Base-by-base conservation (phyloP, 306 rosid genomes). In the Vigna trinervia region DNA sequence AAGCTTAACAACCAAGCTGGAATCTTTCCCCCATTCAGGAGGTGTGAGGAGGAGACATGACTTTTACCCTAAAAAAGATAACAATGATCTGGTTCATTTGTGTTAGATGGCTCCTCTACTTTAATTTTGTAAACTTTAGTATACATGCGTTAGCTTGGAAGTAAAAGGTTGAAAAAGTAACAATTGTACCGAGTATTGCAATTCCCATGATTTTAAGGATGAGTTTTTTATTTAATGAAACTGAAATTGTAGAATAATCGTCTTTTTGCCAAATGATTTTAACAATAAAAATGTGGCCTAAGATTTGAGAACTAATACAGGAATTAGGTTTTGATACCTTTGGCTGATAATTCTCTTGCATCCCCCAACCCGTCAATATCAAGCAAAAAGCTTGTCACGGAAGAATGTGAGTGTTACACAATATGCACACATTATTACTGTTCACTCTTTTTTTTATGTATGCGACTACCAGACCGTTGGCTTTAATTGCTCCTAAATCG, bases 271-370 rank as follows among this genome's bases (percentile, higher is more conserved):
- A 41, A 26, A 26, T 19, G 36, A 22, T 5, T 10, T 23, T 15
- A 32, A 39, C 28, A 59, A 36, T 23, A 5, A 50, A 60, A 47
- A 12, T 12, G 28, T 41, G 9, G 11, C 61, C 17, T 19, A 15
- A 63, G 14, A n/a, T 54, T 48, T 67, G 30, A 67, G 45, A 68
- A 28, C 22, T 43, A 45, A 63, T 57, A 39, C 3, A 12, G 59
- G 59, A 68, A 67, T 9, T 68, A 23, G 41, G 34, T 34, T 4
- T 26, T 26, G 39, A 68, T 45, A 8, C n/a, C 4, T 28, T 12
- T 58, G 14, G 2, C 22, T 28, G 60, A 57, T 77, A 67, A 10
- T 56, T 54, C 22, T 28, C 56, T 56, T 43, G 51, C 69, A 54
- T 26, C 41, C 3, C 41, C 50, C 54, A 72, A 39, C 38, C 38